These are phyloP conservation scores for Colletotrichum trifolii DNA, from an alignment of 2,329 filamentous ascomycete species.

Conservation along the genomic window DNA sequence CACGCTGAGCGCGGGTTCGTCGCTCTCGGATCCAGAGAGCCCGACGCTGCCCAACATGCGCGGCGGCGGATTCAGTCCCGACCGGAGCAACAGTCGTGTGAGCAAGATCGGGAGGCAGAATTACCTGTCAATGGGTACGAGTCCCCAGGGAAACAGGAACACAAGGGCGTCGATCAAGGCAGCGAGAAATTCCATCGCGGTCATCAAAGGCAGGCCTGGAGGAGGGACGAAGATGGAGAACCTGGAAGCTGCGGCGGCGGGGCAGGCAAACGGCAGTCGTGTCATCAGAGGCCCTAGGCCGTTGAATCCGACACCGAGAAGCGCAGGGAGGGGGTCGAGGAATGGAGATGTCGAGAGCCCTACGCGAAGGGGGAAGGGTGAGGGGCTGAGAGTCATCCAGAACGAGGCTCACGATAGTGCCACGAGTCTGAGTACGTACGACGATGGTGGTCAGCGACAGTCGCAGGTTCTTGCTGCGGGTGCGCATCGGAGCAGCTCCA, in stretches of 20 bases:
- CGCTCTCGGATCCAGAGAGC: constrained; percentile 49
- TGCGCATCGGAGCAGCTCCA: constrained; percentile 21
- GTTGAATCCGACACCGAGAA: constrained; percentile 15
- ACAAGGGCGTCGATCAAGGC: constrained; percentile 15
- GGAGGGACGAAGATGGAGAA: constrained; percentile 4
- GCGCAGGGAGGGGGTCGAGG: constrained; percentile 13
- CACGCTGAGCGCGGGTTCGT: constrained; percentile 54
- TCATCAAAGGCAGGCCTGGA: constrained; percentile 17
- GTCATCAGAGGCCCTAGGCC: constrained; percentile 17
- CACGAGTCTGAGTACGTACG: constrained; percentile 57
- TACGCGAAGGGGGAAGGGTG: neutral
- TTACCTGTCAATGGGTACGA: constrained; percentile 51
- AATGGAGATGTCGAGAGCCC: constrained; percentile 6
- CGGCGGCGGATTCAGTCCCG: constrained; percentile 52
- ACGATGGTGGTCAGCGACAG: constrained; percentile 39
- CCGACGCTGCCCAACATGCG: constrained; percentile 53
- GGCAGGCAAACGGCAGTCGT: constrained; percentile 29
- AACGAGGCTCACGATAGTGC: constrained; percentile 44
- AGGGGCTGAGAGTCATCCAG: constrained; percentile 14
- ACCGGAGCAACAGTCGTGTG: constrained; percentile 44
- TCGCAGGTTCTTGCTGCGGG: constrained; percentile 47
- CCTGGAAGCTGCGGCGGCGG: constrained; percentile 16
- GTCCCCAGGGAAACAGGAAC: constrained; percentile 31
- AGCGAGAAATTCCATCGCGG: constrained; percentile 23
- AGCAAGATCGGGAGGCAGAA: constrained; percentile 53